Conservation (phyloP, 179 eudicot genomes). For the Vitellaria paradoxa region DNA sequence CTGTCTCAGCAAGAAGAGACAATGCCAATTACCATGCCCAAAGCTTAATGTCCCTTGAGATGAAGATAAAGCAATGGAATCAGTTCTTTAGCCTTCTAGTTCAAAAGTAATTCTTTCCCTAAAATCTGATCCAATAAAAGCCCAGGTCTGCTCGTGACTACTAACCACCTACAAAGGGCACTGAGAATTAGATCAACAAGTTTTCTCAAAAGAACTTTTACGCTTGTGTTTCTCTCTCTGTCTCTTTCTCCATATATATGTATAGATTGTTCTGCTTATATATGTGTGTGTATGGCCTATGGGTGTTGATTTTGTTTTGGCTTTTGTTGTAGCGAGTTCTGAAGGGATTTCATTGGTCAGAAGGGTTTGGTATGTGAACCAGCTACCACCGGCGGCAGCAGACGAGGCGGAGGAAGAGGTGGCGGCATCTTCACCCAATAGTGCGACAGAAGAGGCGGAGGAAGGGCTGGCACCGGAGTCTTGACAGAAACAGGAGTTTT, state of each 20-base stretch:
- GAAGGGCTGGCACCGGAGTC: too few species aligned
- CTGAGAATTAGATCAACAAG: conserved; percentile 1
- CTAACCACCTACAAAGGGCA: conserved; percentile 9
- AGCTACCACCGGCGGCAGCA: conserved; percentile 7
- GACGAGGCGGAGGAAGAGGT: background rate
- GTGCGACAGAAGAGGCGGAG: too few species aligned
- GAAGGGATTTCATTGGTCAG: background rate
- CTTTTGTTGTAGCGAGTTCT: too few species aligned
- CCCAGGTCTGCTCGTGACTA: conserved; percentile 19
- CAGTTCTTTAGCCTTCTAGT: background rate
- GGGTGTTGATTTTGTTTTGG: too few species aligned
- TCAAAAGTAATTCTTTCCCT: background rate
- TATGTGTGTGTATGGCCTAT: background rate
- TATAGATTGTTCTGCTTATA: background rate
- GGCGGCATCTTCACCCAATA: too few species aligned
- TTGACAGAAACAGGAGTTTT: too few species aligned
- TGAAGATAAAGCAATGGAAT: background rate
- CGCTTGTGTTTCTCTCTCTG: background rate
- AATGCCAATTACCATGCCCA: conserved; percentile 6
- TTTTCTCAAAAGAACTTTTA: background rate
- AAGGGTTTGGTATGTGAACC: too few species aligned
- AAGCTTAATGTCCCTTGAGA: conserved; percentile 5
- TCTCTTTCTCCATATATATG: background rate
- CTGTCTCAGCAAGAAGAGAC: background rate
- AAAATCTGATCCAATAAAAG: background rate